Percentiles rank a stretch among this genome's conserved stretches.
Conservation (phyloP, 345 rosid species). For the Gossypium australe region DNA sequence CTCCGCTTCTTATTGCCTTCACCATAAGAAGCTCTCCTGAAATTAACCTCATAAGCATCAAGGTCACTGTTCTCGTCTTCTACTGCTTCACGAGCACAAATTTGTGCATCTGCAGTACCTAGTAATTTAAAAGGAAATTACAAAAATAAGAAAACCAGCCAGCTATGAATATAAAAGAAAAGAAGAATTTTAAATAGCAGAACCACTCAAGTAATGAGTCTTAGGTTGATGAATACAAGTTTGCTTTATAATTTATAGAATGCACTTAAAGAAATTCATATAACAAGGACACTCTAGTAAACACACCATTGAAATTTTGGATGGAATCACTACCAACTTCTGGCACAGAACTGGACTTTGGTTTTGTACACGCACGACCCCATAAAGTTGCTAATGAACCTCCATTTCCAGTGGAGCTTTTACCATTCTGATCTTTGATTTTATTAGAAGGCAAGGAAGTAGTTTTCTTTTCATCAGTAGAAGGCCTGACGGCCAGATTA, state of each 20-base stretch:
- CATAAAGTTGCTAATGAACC: conserved; percentile 66
- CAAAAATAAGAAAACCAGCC: conserved; percentile 3
- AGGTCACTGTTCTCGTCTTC: conserved; percentile 45
- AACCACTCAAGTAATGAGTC: neutral
- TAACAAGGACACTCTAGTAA: neutral
- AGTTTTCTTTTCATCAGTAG: conserved; percentile 39
- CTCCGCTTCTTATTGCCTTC: conserved; percentile 62
- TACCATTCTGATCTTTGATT: conserved; percentile 41
- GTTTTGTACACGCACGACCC: conserved; percentile 66
- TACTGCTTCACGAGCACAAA: conserved; percentile 35
- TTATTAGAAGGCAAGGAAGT: conserved; percentile 27
- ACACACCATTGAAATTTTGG: conserved; percentile 39
- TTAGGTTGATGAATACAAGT: neutral
- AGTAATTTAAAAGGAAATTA: conserved; percentile 20
- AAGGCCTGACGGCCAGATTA: conserved; percentile 31
- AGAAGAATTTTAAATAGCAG: neutral
- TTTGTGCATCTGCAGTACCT: conserved; percentile 54
- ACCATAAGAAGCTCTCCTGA: conserved; percentile 39
- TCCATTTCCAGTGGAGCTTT: conserved; percentile 39
- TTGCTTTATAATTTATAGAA: neutral
- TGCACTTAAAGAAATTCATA: neutral
- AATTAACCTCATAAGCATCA: conserved; percentile 43
- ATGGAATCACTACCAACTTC: conserved; percentile 19
- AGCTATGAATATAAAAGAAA: neutral
- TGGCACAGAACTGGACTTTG: conserved; percentile 34